phyloP scores from a whole-genome alignment of 129 eudicot genomes.

The Escallonia rubra region DNA sequence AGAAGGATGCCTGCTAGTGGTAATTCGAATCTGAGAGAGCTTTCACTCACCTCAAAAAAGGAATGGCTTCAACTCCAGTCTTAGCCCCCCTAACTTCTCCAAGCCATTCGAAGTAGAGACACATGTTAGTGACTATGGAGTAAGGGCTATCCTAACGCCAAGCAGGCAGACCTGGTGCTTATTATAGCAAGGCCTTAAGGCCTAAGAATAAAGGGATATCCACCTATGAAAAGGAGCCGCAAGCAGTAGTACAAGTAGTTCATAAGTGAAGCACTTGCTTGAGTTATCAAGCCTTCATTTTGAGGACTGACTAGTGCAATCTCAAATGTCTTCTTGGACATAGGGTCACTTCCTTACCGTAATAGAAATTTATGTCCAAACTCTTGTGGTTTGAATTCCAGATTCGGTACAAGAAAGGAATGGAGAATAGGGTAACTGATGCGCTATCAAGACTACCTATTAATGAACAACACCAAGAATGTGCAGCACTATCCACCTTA shows the following conservation, averaged over 20 bases:
- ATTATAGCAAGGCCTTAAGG: neutral
- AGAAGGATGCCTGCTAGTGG: too few relatives aligned
- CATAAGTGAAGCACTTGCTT: neutral
- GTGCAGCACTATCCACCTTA: too few relatives aligned
- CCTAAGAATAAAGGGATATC: neutral
- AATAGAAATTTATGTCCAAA: neutral
- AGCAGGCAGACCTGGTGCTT: neutral
- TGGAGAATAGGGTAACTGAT: neutral
- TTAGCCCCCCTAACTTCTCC: too few relatives aligned
- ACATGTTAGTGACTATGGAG: neutral
- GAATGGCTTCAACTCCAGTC: too few relatives aligned
- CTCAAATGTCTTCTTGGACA: neutral
- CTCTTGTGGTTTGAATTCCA: neutral
- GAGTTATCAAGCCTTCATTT: neutral
- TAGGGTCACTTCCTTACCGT: neutral
- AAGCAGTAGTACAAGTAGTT: neutral
- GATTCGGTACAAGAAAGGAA: neutral
- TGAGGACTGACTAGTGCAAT: neutral
- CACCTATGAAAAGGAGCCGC: neutral
- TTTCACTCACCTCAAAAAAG: too few relatives aligned
- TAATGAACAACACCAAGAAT: too few relatives aligned
- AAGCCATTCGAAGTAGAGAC: too few relatives aligned
- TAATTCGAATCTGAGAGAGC: too few relatives aligned
- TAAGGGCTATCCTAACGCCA: conserved; percentile 5
- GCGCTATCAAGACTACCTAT: neutral